Evolutionary conservation across 2,329 filamentous ascomycete species (phyloP), one percentile per base, ranked within the genome.

Genomic region (Penicillium brasilianum): DNA sequence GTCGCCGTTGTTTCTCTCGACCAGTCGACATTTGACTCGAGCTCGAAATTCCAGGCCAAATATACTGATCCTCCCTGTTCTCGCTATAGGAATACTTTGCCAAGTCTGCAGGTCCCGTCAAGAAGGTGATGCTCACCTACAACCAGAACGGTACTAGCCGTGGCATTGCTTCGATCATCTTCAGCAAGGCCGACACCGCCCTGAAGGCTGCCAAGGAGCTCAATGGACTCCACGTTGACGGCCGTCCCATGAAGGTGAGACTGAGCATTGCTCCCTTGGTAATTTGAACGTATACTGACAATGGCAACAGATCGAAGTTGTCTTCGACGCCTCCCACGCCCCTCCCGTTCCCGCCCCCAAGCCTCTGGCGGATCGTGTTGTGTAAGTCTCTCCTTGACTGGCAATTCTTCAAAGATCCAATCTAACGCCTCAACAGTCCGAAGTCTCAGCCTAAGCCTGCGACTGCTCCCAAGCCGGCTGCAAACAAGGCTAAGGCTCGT

Each of bases 11-110:
- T 62, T 64, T 65, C 63, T 52, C 61, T 61, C 63, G 71, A 65
- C 62, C 59, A 64, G 63, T 66, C 66, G 66, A 69, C 61, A 62
- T 60, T 67, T 67, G 14, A 51, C 61, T 60, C 34, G 65, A 64
- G 58, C 60, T 63, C 34, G 69, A 67, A 53, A 59, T 66, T 43
- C 69, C 69, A 64, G 61, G 66, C 73, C 66, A 66, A 71, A 74
- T 28, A 72, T 80, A 81, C 81, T 83, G 71, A 83, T 82, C 69
- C 66, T 71, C 64, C 64, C 63, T 70, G 57, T 71, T 83, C 78
- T 79, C 80, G 78, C 80, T 80, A 80, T 92, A 99, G 95, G 95
- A 99, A 83, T 99, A 98, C 81, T 98, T 99, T 79, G 82, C 85
- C 74, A 90, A 92, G 75, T 90, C 91, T 72, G 88, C 97, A 77